Percentiles rank a stretch among this genome's conserved stretches.
These are phyloP conservation scores for Bathelium albidoporum DNA, from an alignment of 495 filamentous ascomycete genomes.

Conservation along the genomic window DNA sequence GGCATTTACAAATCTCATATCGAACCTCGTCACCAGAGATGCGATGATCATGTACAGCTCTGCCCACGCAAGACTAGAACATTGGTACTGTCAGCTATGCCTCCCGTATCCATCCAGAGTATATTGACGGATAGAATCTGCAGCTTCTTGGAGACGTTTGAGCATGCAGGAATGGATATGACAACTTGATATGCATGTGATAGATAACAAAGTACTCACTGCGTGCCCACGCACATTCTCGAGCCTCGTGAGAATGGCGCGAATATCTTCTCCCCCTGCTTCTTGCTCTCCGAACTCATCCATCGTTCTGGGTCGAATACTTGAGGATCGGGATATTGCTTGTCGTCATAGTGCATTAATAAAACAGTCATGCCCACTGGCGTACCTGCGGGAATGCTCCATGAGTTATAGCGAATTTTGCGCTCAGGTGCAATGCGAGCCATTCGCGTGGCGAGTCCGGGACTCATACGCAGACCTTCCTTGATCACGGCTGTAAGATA, in stretches of 20 bases:
- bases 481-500: slow-evolving; percentile 36
- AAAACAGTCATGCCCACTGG: neutral
- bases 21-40: neutral
- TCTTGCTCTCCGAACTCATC: neutral
- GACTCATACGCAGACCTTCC: slow-evolving; percentile 24
- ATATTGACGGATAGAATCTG: no score
- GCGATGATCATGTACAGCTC: neutral
- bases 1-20: neutral
- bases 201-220: no score
- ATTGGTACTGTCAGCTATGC: no score
- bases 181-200: no score
- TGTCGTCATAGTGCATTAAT: slow-evolving; percentile 5
- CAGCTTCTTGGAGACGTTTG: no score
- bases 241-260: slow-evolving; percentile 23
- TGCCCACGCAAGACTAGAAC: neutral
- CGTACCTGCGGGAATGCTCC: slow-evolving; percentile 3
- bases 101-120: no score
- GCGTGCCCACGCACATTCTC: slow-evolving; percentile 26
- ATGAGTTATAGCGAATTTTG: neutral
- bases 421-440: neutral
- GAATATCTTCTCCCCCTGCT: slow-evolving; percentile 14
- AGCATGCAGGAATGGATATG: no score
- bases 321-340: slow-evolving; percentile 6
- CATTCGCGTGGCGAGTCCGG: slow-evolving; percentile 6
- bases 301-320: slow-evolving; percentile 9